A percentile compares a stretch with the other conserved stretches of the same genome.
phyloP scores from a whole-genome alignment of 371 early-diverging fungal genomes.

The Umbelopsis sp. region DNA sequence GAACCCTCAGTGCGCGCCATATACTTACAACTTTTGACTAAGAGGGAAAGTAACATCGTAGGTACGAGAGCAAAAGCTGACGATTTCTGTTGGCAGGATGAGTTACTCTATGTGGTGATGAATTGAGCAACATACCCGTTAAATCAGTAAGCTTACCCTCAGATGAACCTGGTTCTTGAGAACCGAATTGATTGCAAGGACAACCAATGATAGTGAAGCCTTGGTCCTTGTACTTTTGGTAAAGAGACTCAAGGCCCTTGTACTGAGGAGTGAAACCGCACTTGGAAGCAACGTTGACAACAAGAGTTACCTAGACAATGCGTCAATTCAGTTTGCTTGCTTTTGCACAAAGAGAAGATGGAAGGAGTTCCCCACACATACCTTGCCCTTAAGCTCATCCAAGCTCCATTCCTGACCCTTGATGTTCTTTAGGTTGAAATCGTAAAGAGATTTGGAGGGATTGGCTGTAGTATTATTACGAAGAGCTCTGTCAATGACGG shows the following conservation, averaged over 20 bases:
- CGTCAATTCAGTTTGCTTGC: not conserved
- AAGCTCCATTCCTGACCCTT: conserved; percentile 49
- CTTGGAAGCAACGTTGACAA: conserved; percentile 96
- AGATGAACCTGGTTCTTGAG: conserved; percentile 69
- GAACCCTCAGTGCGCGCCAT: conserved; percentile 6
- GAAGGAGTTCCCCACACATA: conserved; percentile 9
- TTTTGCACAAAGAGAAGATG: not conserved
- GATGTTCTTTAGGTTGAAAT: conserved; percentile 48
- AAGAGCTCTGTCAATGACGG: not conserved
- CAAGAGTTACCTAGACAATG: conserved; percentile 67
- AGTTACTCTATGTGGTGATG: no score
- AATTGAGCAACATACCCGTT: no score
- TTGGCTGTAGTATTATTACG: not conserved
- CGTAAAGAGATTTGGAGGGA: conserved; percentile 32
- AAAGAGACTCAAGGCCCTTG: conserved; percentile 76
- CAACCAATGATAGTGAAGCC: conserved; percentile 81
- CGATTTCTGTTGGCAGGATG: conserved; percentile 55
- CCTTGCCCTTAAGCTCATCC: conserved; percentile 43
- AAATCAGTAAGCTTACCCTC: conserved; percentile 21
- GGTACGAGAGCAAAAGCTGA: conserved; percentile 64
- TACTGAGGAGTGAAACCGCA: conserved; percentile 95
- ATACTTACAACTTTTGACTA: conserved; percentile 73
- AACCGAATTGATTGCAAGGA: conserved; percentile 90
- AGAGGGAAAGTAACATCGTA: conserved; percentile 82
- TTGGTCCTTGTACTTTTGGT: conserved; percentile 79